A percentile compares a stretch with the other conserved stretches of the same genome.
Conservation (phyloP, 345 rosid species). For the Citrus medica region DNA sequence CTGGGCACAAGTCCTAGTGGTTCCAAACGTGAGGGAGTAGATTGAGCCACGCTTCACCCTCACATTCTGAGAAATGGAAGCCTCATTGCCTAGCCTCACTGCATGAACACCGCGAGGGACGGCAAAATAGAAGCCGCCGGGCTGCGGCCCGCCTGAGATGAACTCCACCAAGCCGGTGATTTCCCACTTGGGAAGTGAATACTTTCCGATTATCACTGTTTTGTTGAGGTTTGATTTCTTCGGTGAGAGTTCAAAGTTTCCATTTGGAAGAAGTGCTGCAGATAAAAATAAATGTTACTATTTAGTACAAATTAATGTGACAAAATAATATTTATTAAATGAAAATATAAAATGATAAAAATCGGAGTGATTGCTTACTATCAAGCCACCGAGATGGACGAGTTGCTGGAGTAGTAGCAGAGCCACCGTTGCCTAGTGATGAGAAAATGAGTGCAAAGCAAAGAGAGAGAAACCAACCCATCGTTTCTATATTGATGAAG, state of each 20-base stretch:
- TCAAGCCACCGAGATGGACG: constrained; percentile 23
- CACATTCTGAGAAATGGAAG: constrained; percentile 61
- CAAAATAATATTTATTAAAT: background rate
- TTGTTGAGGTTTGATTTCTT: constrained; percentile 55
- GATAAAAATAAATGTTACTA: background rate
- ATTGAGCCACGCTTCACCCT: constrained; percentile 34
- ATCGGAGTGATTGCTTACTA: constrained; percentile 15
- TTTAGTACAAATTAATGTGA: background rate
- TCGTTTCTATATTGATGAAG: background rate
- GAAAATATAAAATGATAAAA: no score
- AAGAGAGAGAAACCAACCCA: constrained; percentile 22
- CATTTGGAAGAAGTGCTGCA: constrained; percentile 63
- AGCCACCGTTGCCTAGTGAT: background rate
- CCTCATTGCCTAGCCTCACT: constrained; percentile 77
- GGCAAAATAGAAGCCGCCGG: constrained; percentile 65
- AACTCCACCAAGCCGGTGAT: constrained; percentile 65
- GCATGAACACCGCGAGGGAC: constrained; percentile 83
- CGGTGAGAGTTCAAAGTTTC: constrained; percentile 66
- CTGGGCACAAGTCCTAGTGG: constrained; percentile 38
- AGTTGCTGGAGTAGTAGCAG: constrained; percentile 2
- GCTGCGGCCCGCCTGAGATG: constrained; percentile 76
- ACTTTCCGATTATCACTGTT: constrained; percentile 60
- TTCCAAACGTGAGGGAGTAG: constrained; percentile 76
- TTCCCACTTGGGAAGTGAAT: constrained; percentile 87
- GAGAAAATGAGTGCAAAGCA: constrained; percentile 10